phyloP scores from a whole-genome alignment of 2,329 filamentous ascomycete genomes.

The Fusarium nisikadoi region DNA sequence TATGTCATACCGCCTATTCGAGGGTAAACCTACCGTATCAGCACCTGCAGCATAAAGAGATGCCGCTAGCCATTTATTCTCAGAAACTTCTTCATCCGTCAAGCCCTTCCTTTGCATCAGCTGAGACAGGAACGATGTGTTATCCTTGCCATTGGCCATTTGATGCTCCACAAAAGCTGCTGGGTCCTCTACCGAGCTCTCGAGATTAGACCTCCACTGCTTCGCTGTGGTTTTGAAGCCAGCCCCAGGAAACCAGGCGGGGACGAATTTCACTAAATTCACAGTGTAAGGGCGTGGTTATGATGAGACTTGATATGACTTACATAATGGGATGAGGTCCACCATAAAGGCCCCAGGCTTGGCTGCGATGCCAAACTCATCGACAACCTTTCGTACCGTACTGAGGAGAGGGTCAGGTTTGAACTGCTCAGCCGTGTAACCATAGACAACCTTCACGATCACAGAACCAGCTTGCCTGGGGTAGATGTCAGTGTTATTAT shows the following conservation, averaged over 20 bases:
- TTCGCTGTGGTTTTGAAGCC: slow-evolving; percentile 15
- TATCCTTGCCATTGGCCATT: slow-evolving; percentile 4
- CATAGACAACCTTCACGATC: slow-evolving; percentile 33
- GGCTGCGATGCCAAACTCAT: slow-evolving; percentile 27
- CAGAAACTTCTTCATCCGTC: not conserved
- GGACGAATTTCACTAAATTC: slow-evolving; percentile 10
- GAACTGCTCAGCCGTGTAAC: slow-evolving; percentile 28
- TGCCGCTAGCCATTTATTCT: slow-evolving; percentile 31
- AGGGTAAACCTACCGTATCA: slow-evolving; percentile 17
- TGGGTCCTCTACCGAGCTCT: slow-evolving; percentile 11
- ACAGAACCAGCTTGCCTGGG: slow-evolving; percentile 23
- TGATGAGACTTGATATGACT: not conserved
- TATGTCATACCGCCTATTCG: rapidly evolving
- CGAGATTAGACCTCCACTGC: slow-evolving; percentile 18
- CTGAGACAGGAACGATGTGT: slow-evolving; percentile 14
- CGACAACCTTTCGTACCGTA: slow-evolving; percentile 26
- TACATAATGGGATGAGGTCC: slow-evolving; percentile 31
- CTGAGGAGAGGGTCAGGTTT: slow-evolving; percentile 17
- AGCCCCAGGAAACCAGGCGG: slow-evolving; percentile 24
- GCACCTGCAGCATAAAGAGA: slow-evolving; percentile 36
- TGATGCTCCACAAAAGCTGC: slow-evolving; percentile 31
- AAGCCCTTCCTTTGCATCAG: not conserved
- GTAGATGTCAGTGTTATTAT: not conserved
- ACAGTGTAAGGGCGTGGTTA: no score
- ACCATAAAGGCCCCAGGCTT: slow-evolving; percentile 31